Evolutionary conservation across 805 yeast species (phyloP).

Genomic region (Tetrapisispora phaffii): DNA sequence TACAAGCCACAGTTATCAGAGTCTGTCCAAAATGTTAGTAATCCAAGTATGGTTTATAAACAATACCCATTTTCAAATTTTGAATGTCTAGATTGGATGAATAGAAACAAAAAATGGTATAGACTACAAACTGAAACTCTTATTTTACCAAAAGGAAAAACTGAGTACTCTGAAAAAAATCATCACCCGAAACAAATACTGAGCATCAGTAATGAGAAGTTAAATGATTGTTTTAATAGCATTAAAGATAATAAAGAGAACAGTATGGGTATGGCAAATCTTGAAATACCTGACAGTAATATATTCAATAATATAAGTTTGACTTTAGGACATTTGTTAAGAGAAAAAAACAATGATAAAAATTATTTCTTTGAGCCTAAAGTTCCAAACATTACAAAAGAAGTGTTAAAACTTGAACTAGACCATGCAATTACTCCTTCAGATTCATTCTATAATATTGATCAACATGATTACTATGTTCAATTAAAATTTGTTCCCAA

Average conservation of each 20-base stretch:
- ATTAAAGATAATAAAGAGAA: conserved; percentile 2
- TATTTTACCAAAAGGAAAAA: not conserved
- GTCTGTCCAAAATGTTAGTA: conserved; percentile 2
- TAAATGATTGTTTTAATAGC: conserved; percentile 13
- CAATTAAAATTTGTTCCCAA: conserved; percentile 22
- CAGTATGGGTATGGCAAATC: not conserved
- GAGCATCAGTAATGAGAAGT: conserved; percentile 5
- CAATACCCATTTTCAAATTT: conserved; percentile 22
- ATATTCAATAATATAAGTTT: conserved; percentile 14
- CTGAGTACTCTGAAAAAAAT: not conserved
- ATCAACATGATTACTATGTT: conserved; percentile 24
- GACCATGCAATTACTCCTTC: conserved; percentile 7
- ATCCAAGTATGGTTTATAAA: conserved; percentile 3
- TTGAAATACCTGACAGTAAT: conserved; percentile 2
- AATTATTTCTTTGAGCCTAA: conserved; percentile 18
- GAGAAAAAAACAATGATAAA: not conserved
- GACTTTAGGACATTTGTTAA: conserved; percentile 21
- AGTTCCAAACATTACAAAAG: conserved; percentile 16
- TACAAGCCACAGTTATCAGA: conserved; percentile 14
- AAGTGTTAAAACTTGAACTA: conserved; percentile 16
- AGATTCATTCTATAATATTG: conserved; percentile 14
- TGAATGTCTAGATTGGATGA: conserved; percentile 22
- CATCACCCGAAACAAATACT: too few species aligned
- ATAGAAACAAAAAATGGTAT: conserved; percentile 17
- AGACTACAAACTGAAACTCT: conserved; percentile 15